Conservation (phyloP, 2,329 filamentous ascomycete genomes). For the Aspergillus sp. region DNA sequence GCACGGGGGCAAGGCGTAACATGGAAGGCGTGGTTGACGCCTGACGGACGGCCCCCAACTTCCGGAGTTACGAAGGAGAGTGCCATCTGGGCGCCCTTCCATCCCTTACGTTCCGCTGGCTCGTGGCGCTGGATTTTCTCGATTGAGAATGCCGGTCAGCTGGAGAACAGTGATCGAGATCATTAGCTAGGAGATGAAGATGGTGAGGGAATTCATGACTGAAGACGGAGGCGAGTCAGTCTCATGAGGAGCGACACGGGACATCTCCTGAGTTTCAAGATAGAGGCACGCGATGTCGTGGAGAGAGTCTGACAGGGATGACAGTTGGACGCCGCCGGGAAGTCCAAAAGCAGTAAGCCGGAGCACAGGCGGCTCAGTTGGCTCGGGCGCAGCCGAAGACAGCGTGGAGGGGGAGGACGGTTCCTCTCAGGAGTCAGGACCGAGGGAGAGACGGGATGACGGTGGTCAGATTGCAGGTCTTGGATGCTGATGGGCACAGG, state of each 20-base stretch:
- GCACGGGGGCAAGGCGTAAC: no score
- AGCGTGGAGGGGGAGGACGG: no score
- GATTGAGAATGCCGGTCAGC: not conserved
- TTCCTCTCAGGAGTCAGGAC: no score
- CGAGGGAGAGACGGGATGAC: not conserved
- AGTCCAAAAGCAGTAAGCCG: slow-evolving; percentile 8
- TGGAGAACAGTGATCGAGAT: not conserved
- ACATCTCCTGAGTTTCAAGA: no score
- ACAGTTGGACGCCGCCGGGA: not conserved
- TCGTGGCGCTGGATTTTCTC: not conserved
- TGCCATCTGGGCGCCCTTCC: not conserved
- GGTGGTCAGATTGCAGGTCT: not conserved
- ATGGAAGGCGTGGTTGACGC: not conserved
- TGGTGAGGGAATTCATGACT: no score
- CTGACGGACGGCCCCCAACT: not conserved
- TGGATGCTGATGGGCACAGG: not conserved
- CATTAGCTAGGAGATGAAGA: no score
- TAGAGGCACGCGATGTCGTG: not conserved
- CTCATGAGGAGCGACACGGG: no score
- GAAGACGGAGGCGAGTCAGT: no score
- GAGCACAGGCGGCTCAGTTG: not conserved
- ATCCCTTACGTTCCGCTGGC: not conserved
- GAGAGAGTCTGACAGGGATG: not conserved
- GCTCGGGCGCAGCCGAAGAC: slow-evolving; percentile 3
- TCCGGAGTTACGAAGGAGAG: no score